phyloP scores from a whole-genome alignment of 164 flowering plant genomes.

The Warburgia ugandensis region DNA sequence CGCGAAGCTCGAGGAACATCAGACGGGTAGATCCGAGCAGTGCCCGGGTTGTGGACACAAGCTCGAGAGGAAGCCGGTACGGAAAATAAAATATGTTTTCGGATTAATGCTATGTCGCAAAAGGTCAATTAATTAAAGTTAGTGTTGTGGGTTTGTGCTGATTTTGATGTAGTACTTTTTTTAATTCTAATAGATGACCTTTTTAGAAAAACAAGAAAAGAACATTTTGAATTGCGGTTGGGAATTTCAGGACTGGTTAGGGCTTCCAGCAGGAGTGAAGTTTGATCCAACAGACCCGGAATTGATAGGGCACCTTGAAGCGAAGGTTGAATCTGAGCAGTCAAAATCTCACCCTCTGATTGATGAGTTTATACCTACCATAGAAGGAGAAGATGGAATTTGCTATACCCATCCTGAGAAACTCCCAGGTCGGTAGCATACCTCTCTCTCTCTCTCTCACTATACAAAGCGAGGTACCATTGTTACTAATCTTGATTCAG shows the following conservation, averaged over 20 bases:
- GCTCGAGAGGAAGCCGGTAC: conserved; percentile 82
- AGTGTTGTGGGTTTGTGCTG: background rate
- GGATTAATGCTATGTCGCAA: background rate
- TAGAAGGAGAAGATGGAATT: conserved; percentile 86
- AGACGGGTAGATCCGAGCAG: conserved; percentile 77
- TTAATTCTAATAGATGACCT: background rate
- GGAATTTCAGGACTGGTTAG: conserved; percentile 56
- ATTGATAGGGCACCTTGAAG: conserved; percentile 76
- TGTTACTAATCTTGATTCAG: too few species aligned
- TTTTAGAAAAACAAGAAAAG: background rate
- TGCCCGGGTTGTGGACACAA: conserved; percentile 96
- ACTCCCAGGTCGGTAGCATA: conserved; percentile 53
- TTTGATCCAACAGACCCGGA: conserved; percentile 92
- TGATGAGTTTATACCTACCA: conserved; percentile 85
- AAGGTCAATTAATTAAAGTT: background rate
- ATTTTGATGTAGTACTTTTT: background rate
- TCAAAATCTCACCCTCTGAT: conserved; percentile 70
- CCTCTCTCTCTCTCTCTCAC: conserved; percentile 15
- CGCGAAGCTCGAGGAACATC: conserved; percentile 92
- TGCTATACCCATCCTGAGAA: conserved; percentile 95
- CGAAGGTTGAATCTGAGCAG: conserved; percentile 45
- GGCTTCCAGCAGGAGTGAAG: conserved; percentile 96
- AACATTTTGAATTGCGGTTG: background rate
- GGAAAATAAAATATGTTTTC: background rate
- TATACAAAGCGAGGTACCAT: too few species aligned